These are phyloP conservation scores for Pythium folliculosum DNA, from an alignment of 352 stramenopile species.

Conservation along the genomic window DNA sequence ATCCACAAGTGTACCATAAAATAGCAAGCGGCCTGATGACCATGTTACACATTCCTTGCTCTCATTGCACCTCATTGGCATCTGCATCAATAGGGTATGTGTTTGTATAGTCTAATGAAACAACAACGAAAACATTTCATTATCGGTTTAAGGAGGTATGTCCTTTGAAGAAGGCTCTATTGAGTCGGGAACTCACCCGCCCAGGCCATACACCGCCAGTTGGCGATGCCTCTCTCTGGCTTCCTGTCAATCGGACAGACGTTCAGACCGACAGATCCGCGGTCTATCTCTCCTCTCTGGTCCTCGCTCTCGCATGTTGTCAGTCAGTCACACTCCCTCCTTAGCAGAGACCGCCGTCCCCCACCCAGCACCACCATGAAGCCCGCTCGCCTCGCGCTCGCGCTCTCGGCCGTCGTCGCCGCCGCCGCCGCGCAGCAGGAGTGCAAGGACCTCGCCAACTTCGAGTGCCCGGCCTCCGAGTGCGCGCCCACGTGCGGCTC, in stretches of 20 bases:
- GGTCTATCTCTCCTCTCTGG: background rate
- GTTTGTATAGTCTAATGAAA: too few species aligned
- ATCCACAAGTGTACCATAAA: background rate
- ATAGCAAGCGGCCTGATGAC: too few species aligned
- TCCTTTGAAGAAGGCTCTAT: too few species aligned
- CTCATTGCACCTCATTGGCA: too few species aligned
- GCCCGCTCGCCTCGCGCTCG: background rate
- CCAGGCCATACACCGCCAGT: background rate
- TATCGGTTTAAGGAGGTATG: too few species aligned
- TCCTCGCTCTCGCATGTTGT: background rate
- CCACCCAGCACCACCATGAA: background rate
- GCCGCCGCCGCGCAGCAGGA: slow-evolving; percentile 4
- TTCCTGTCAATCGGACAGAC: background rate
- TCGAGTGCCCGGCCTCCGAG: slow-evolving; percentile 30
- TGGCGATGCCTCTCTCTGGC: background rate
- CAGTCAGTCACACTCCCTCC: background rate
- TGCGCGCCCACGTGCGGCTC: slow-evolving; percentile 46
- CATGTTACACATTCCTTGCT: too few species aligned
- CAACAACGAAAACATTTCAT: too few species aligned
- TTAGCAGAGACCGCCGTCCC: background rate
- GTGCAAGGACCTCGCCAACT: slow-evolving; percentile 7
- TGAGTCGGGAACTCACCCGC: background rate
- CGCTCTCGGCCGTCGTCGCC: background rate
- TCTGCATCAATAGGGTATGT: too few species aligned
- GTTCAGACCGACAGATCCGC: background rate